These are phyloP conservation scores for Paralagenidium karlingii DNA, from an alignment of 352 stramenopile genomes.

Conservation along the genomic window DNA sequence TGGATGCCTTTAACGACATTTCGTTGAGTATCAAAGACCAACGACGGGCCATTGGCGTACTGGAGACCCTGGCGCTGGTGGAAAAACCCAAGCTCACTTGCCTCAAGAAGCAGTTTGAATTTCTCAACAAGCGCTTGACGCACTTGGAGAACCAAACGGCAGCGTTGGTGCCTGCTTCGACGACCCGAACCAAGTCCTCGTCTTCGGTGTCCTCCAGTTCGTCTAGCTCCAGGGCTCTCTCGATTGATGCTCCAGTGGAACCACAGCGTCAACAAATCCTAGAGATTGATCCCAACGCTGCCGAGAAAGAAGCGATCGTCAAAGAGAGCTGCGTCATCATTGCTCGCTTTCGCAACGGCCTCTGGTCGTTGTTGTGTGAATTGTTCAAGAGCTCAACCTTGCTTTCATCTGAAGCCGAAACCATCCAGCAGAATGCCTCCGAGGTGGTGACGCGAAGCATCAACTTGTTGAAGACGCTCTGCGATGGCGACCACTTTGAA, in stretches of 20 bases:
- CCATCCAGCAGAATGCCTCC: slow-evolving; percentile 49
- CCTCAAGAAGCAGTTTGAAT: slow-evolving; percentile 54
- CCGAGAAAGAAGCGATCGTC: slow-evolving; percentile 21
- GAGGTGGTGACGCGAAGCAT: slow-evolving; percentile 30
- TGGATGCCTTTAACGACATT: slow-evolving; percentile 48
- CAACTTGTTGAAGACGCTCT: slow-evolving; percentile 33
- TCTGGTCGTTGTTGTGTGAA: slow-evolving; percentile 69
- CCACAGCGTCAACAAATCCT: too few relatives aligned
- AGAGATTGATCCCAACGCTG: neutral
- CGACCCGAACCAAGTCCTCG: slow-evolving; percentile 4
- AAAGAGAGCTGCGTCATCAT: slow-evolving; percentile 36
- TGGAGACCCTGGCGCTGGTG: slow-evolving; percentile 32
- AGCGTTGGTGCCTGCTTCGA: neutral
- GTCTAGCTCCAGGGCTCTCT: too few relatives aligned
- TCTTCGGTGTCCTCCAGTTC: too few relatives aligned
- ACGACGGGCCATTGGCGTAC: slow-evolving; percentile 6
- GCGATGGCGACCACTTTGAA: slow-evolving; percentile 24
- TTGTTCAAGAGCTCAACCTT: slow-evolving; percentile 36
- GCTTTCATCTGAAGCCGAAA: slow-evolving; percentile 43
- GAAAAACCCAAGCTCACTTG: slow-evolving; percentile 58
- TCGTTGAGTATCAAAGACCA: slow-evolving; percentile 46
- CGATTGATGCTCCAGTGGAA: too few relatives aligned
- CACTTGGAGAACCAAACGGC: slow-evolving; percentile 12
- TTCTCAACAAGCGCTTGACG: slow-evolving; percentile 30
- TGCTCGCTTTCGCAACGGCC: slow-evolving; percentile 43